These are phyloP conservation scores for Eucalyptus decipiens DNA, from an alignment of 345 rosid genomes.

Conservation along the genomic window DNA sequence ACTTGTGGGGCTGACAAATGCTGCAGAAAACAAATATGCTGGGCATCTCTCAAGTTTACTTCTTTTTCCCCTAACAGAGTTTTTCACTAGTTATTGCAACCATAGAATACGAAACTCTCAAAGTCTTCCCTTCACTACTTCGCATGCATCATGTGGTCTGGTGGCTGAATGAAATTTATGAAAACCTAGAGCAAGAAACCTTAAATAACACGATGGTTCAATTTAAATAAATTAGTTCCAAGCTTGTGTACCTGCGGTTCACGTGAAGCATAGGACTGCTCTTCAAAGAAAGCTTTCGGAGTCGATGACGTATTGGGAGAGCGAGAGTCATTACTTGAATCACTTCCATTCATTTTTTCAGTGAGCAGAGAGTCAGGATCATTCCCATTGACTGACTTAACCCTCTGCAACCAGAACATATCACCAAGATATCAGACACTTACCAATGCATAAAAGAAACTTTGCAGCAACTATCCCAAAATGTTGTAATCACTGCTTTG, in stretches of 20 bases:
- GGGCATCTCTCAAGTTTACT: neutral
- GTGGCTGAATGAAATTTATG: neutral
- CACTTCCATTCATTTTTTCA: conserved; percentile 46
- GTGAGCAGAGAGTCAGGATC: conserved; percentile 36
- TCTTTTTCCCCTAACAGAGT: neutral
- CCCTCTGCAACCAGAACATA: conserved; percentile 27
- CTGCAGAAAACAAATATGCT: neutral
- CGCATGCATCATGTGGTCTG: neutral
- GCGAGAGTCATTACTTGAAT: conserved; percentile 10
- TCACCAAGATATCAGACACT: neutral
- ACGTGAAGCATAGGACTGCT: conserved; percentile 25
- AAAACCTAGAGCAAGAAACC: neutral
- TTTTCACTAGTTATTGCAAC: neutral
- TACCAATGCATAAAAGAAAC: neutral
- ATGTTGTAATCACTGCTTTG: neutral
- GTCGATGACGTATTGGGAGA: conserved; percentile 23
- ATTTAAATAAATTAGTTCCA: neutral
- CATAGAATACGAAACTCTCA: neutral
- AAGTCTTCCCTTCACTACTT: neutral
- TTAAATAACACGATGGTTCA: neutral
- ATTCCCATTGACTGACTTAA: conserved; percentile 45
- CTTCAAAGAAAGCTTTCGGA: conserved; percentile 27
- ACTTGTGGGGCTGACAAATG: neutral
- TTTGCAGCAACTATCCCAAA: neutral
- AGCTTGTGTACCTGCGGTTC: conserved; percentile 38